Evolutionary conservation across 2,329 filamentous ascomycete species (phyloP).

Genomic region (Xylaria sp.): DNA sequence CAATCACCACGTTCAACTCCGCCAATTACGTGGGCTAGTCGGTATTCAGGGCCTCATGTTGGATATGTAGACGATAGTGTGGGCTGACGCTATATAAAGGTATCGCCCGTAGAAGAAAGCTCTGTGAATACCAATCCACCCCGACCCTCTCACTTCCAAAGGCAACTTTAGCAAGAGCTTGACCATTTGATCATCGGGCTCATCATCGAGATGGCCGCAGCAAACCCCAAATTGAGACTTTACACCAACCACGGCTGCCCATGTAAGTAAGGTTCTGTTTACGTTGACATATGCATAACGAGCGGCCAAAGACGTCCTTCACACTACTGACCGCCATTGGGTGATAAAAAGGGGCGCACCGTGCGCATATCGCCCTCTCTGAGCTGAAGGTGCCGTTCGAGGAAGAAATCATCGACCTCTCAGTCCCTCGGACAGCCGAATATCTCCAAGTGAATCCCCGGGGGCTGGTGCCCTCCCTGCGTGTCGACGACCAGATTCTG

Average conservation of each 20-base stretch:
- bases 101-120: background rate
- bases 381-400: conserved; percentile 75
- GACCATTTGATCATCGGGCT: background rate
- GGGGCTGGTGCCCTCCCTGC: conserved; percentile 78
- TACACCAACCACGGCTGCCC: conserved; percentile 49
- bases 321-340: conserved; percentile 21
- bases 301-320: background rate
- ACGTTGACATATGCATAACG: background rate
- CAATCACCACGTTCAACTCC: conserved; percentile 9
- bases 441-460: conserved; percentile 83
- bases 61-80: background rate
- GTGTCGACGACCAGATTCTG: conserved; percentile 74
- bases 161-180: background rate
- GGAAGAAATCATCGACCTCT: conserved; percentile 78
- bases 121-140: background rate
- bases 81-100: background rate
- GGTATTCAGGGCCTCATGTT: background rate
- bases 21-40: background rate
- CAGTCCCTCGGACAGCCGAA: conserved; percentile 74
- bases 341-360: conserved; percentile 68
- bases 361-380: conserved; percentile 76
- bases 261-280: conserved; percentile 38
- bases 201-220: conserved; percentile 38
- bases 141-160: background rate
- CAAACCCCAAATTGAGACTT: conserved; percentile 44